These are phyloP conservation scores for Lipomyces mesembrius DNA, from an alignment of 805 yeast species.

Conservation along the genomic window DNA sequence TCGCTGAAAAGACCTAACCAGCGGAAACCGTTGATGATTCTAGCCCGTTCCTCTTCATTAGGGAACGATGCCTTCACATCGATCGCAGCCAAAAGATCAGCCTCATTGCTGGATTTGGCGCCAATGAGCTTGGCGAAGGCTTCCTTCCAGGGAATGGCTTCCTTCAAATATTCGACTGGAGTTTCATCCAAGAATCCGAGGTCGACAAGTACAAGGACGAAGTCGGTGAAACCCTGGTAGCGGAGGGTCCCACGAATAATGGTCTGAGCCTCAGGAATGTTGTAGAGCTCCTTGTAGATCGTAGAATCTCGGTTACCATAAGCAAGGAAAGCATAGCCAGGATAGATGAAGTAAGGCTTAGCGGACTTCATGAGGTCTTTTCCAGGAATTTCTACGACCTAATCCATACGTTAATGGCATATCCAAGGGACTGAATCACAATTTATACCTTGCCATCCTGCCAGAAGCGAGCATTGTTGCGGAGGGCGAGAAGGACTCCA, in stretches of 20 bases:
- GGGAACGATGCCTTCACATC: constrained; percentile 79
- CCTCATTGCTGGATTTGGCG: constrained; percentile 68
- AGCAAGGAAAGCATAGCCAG: constrained; percentile 91
- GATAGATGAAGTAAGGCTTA: constrained; percentile 91
- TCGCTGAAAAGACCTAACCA: constrained; percentile 94
- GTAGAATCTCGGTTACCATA: constrained; percentile 99
- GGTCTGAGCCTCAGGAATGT: constrained; percentile 96
- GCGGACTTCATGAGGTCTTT: constrained; percentile 95
- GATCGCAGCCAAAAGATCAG: constrained; percentile 76
- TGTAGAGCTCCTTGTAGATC: constrained; percentile 85
- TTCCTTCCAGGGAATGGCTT: constrained; percentile 79
- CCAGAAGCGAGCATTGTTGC: constrained; percentile 91
- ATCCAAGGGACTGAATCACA: neutral
- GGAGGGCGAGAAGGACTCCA: constrained; percentile 93
- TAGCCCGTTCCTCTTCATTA: constrained; percentile 77
- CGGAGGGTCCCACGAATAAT: constrained; percentile 96
- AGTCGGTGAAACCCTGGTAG: constrained; percentile 98
- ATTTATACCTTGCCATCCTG: constrained; percentile 67
- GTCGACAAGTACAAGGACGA: constrained; percentile 92
- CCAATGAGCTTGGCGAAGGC: constrained; percentile 79
- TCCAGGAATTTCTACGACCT: constrained; percentile 71
- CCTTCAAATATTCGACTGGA: constrained; percentile 60
- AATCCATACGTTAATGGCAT: neutral
- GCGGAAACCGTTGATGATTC: constrained; percentile 83
- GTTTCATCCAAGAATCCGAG: constrained; percentile 88